Conservation (phyloP, 108 stramenopile species). For the Skeletonema marinoi region DNA sequence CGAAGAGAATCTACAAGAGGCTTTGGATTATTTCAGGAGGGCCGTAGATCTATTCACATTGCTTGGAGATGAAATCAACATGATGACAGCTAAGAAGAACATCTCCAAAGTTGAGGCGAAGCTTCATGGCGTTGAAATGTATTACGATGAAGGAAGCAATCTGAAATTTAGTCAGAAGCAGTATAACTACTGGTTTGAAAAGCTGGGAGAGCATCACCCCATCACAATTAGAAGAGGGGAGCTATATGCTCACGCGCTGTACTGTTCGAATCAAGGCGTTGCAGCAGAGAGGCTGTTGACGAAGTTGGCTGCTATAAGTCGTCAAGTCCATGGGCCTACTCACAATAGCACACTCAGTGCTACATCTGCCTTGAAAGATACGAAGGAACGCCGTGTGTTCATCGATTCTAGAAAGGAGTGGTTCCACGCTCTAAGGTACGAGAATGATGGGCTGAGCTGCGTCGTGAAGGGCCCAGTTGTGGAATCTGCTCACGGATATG, state of each 20-base stretch:
- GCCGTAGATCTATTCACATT: background rate
- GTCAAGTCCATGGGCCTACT: background rate
- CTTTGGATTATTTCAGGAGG: conserved; percentile 4
- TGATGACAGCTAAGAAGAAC: background rate
- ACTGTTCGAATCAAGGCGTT: background rate
- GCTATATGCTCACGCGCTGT: background rate
- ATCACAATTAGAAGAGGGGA: background rate
- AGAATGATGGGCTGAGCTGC: background rate
- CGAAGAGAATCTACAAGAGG: background rate
- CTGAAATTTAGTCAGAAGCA: background rate
- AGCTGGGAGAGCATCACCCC: conserved; percentile 1
- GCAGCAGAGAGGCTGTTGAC: conserved; percentile 3
- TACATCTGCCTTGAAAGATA: background rate
- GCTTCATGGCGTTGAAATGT: background rate
- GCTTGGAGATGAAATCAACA: background rate
- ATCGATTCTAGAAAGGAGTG: background rate
- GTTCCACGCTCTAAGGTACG: background rate
- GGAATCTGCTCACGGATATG: background rate
- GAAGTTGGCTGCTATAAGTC: background rate
- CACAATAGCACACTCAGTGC: background rate
- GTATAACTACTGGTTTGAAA: background rate
- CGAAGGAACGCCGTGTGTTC: background rate
- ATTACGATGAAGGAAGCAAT: background rate
- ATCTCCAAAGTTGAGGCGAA: background rate
- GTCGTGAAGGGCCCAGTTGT: background rate